Percentiles rank a stretch among this genome's conserved stretches.
Conservation (phyloP, 225 moss, liverwort and hornwort species). For the Takakia lepidozioides region DNA sequence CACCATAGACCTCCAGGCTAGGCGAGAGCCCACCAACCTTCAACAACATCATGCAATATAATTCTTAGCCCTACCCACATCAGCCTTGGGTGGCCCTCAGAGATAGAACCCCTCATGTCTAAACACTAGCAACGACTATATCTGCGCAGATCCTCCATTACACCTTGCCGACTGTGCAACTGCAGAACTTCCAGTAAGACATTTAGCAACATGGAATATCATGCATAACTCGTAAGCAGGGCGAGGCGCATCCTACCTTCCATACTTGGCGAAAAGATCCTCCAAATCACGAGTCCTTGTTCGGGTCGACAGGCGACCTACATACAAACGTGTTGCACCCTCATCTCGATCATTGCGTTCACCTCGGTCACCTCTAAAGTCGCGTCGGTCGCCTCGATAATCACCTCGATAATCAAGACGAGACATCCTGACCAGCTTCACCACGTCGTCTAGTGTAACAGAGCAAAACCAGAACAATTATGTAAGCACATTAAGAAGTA, state of each 20-base stretch:
- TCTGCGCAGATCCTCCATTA: too few species aligned
- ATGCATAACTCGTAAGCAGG: too few species aligned
- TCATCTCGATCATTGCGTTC: slow-evolving; percentile 29
- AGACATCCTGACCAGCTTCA: slow-evolving; percentile 83
- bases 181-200: too few species aligned
- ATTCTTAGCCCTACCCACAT: slow-evolving; percentile 92
- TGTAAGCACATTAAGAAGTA: too few species aligned
- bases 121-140: too few species aligned
- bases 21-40: slow-evolving; percentile 99
- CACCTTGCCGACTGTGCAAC: too few species aligned
- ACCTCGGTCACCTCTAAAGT: slow-evolving; percentile 37
- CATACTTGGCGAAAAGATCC: slow-evolving; percentile 92
- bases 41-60: slow-evolving; percentile 99
- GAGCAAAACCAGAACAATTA: too few species aligned
- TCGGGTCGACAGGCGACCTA: slow-evolving; percentile 85
- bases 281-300: slow-evolving; percentile 89
- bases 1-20: slow-evolving; percentile 99
- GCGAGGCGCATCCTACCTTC: slow-evolving; percentile 87
- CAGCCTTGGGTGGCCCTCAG: slow-evolving; percentile 41
- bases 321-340: slow-evolving; percentile 78
- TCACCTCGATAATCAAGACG: slow-evolving; percentile 85
- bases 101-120: slow-evolving; percentile 51
- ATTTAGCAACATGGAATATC: slow-evolving; percentile 17
- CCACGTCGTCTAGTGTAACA: too few species aligned
- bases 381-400: slow-evolving; percentile 60